Evolutionary conservation across 768 basidiomycete species (phyloP), one percentile per base, ranked within the genome.

Genomic region (Xerocomus spinulosus): DNA sequence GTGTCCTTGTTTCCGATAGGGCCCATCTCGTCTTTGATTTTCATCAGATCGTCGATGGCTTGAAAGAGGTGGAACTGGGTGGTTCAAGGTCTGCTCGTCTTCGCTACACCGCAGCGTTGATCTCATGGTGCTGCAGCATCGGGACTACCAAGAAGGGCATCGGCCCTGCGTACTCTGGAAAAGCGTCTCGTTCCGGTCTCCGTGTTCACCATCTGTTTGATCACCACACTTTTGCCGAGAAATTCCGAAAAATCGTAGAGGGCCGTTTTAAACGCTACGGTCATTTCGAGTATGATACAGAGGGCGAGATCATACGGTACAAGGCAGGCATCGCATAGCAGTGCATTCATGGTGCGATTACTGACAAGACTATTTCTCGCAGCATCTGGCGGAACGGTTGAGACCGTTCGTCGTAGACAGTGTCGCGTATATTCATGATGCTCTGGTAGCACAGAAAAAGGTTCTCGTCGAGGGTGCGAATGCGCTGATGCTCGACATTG

Each of bases 121-220:
- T 35, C 46, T 24, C 21, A 46, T 30, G 23, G 44, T 39, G 46
- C 29, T 15, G 14, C 59, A 92, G 89, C 68, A 98, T 99, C 63
- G 96, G 96, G 21, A 99, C 96, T 28, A 99, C 96, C 41, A 93
- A 89, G 80, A 92, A 84, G 67, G 96, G 96, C 43, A 98, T 99
- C 62, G 96, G 96, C 69, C 96, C 96, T 67, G 88, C 96, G 12
- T 99, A 99, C 75, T 96, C 94, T 42, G 88, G 87, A 42, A 99
- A 98, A 70, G 92, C 96, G 14, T 95, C 92, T 10, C 85, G 96
- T 39, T 96, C 93, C 0, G 96, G 96, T 46, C 77, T 99, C 38
- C 83, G 96, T 42, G 83, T 99, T 1, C 96, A 99, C 71, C 96
- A 99, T 70, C 79, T 99, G 37, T 96, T 95, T 70, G 89, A 94